Conservation (phyloP, 2,329 filamentous ascomycete species). For the Leptoxyphium fumago region DNA sequence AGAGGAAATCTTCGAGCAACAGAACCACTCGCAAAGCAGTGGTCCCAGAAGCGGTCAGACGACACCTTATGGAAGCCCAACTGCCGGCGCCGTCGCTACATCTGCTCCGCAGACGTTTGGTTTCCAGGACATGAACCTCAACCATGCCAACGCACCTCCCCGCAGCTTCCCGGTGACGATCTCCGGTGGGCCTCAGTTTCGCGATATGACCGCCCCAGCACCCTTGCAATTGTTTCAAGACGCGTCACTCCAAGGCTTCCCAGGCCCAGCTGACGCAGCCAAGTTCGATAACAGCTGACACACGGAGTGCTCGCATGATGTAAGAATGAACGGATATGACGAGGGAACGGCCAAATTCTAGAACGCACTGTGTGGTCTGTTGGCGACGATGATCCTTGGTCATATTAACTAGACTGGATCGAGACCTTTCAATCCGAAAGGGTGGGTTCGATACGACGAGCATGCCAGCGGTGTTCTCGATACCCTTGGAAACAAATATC, state of each 20-base stretch:
- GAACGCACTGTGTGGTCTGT: no score
- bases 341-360: no score
- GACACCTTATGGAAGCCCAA: conserved; percentile 17
- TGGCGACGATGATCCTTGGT: no score
- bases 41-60: conserved; percentile 13
- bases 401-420: no score
- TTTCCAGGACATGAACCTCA: not conserved
- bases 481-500: no score
- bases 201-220: conserved; percentile 1
- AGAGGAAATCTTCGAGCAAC: conserved; percentile 17
- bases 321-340: not conserved
- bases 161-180: conserved; percentile 1
- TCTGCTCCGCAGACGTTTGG: conserved; percentile 1
- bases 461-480: no score
- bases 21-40: conserved; percentile 12
- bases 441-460: no score
- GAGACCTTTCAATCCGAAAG: no score
- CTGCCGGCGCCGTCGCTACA: conserved; percentile 3
- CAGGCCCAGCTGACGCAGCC: not conserved
- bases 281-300: not conserved
- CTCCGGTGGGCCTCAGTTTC: conserved; percentile 1
- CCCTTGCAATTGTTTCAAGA: conserved; percentile 3
- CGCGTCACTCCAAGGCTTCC: not conserved
- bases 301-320: not conserved
- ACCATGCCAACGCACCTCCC: not conserved